Base-by-base conservation (phyloP, 345 rosid genomes). In the Physaria fendleri region DNA sequence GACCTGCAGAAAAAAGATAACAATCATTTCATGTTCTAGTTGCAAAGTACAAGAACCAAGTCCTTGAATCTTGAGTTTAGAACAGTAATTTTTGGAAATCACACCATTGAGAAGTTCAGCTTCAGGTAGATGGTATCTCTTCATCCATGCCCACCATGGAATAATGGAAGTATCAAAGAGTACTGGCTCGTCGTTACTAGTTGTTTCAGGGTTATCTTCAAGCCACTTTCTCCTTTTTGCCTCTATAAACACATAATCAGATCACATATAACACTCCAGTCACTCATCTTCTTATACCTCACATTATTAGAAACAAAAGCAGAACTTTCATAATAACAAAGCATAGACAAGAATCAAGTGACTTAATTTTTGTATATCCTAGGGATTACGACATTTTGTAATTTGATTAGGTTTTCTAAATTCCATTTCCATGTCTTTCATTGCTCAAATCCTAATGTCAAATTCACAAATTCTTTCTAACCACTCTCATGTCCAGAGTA, bases 121-220 rank as follows among this genome's bases (percentile, higher is more conserved):
- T 78, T 93, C 99, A 0, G 97, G 97, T 33, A 93, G 79, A 74
- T 93, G 99, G 78, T 79, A 93, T 60, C 97, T 81, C 76, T 85
- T 93, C 79, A 83, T 77, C 99, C 99, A 93, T 17, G 85, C 82
- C 99, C 99, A 93, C 99, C 99, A 93, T 37, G 99, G 99, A 46
- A 93, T 66, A 54, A 86, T 82, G 33, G 97, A 81, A 17, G 99
- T 86, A 57, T 93, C 95, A 5, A 93, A 93, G 64, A 89, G 78
- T 7, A 93, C 79, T 67, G 83, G 97, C 68, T 86, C 89, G 3
- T 85, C 85, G 17, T 88, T 93, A 46, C 72, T 86, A 18, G 95
- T 81, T 30, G 94, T 73, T 65, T 88, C 97, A 1, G 97, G 97
- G 70, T 82, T 83, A 41, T 69, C 76, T 76, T 89, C 83, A 2